Conservation (phyloP, 2,329 filamentous ascomycete species). For the Trichoderma koningiopsis region DNA sequence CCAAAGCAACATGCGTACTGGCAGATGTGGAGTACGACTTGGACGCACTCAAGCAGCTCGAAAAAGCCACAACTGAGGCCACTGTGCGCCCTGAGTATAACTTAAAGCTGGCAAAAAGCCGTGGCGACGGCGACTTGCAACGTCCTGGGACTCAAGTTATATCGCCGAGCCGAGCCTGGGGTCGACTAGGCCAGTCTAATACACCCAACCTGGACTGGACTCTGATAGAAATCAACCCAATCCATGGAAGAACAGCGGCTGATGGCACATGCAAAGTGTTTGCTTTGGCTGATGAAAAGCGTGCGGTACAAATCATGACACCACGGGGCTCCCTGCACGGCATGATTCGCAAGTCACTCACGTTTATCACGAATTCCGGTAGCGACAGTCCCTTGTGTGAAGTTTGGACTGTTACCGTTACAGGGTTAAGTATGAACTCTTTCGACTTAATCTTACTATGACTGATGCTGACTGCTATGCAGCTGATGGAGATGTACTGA, state of each 20-base stretch:
- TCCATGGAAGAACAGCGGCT: not conserved
- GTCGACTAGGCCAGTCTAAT: not conserved
- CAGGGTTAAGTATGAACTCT: not conserved
- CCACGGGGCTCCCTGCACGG: not conserved
- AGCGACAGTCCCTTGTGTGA: not conserved
- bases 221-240: not conserved
- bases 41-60: not conserved
- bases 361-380: not conserved
- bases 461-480: not conserved
- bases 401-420: not conserved
- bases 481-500: not conserved
- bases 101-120: not conserved
- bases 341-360: not conserved
- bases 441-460: accelerated
- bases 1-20: not conserved
- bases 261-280: not conserved
- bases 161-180: not conserved
- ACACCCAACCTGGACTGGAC: slow-evolving; percentile 1
- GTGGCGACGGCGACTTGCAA: not conserved
- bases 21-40: not conserved
- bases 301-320: not conserved
- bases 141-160: not conserved
- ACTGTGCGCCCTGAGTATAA: not conserved
- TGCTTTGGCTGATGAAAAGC: not conserved
- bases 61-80: not conserved